phyloP scores from a whole-genome alignment of 345 rosid species.

The Abelmoschus esculentus region DNA sequence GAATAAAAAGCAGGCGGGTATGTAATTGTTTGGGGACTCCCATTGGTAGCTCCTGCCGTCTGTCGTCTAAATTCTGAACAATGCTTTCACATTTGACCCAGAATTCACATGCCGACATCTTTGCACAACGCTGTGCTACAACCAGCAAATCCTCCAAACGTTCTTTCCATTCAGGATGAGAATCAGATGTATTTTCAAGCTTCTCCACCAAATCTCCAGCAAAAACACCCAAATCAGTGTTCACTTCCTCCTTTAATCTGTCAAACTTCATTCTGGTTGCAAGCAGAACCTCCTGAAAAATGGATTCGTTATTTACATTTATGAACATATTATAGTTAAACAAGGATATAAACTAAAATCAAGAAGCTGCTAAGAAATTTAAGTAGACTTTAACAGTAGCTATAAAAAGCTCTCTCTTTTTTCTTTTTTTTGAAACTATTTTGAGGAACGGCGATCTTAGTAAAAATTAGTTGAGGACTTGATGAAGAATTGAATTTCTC shows the following conservation, averaged over 20 bases:
- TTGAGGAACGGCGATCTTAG: not conserved
- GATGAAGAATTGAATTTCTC: not conserved
- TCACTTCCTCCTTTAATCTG: conserved; percentile 82
- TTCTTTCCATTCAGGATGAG: conserved; percentile 64
- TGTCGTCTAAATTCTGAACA: conserved; percentile 81
- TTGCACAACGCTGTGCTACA: conserved; percentile 65
- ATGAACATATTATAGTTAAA: not conserved
- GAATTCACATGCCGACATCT: conserved; percentile 75
- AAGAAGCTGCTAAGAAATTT: conserved; percentile 3
- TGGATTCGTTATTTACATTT: conserved; percentile 2
- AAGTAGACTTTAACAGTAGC: not conserved
- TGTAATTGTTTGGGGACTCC: conserved; percentile 88
- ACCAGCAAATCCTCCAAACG: conserved; percentile 81
- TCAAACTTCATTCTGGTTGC: conserved; percentile 80
- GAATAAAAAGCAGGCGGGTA: conserved; percentile 85
- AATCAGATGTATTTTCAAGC: conserved; percentile 55
- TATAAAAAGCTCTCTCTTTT: not conserved
- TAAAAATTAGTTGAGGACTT: not conserved
- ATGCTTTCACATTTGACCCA: conserved; percentile 85
- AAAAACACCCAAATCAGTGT: conserved; percentile 78
- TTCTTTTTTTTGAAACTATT: not conserved
- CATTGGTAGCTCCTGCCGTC: conserved; percentile 85
- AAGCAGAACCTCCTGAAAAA: conserved; percentile 64
- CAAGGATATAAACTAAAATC: not conserved
- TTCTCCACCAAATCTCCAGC: conserved; percentile 83